Percentiles rank a stretch among this genome's conserved stretches.
phyloP scores from a whole-genome alignment of 176 grass and related monocot genomes.

The Hsuehochloa calcarea region DNA sequence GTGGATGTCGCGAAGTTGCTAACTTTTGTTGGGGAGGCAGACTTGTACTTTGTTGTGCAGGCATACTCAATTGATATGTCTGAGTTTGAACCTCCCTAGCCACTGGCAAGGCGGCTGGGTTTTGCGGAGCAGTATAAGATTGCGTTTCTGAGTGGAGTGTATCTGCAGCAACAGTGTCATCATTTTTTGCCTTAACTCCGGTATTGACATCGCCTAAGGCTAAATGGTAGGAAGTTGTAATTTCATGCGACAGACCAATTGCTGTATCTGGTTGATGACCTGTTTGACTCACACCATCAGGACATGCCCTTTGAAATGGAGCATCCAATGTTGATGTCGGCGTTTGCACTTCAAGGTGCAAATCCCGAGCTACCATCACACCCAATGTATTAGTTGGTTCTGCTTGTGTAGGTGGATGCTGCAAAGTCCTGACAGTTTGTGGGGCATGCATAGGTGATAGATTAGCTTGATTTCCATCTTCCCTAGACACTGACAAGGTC shows the following conservation, averaged over 20 bases:
- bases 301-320: not conserved
- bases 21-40: not conserved
- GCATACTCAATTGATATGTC: constrained; percentile 5
- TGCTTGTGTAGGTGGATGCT: constrained; percentile 7
- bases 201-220: not conserved
- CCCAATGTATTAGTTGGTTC: not conserved
- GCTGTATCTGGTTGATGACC: not conserved
- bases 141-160: not conserved
- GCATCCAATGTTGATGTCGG: not conserved
- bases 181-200: not conserved
- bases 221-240: not conserved
- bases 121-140: not conserved
- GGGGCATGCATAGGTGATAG: not conserved
- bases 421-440: constrained; percentile 5
- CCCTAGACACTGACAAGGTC: not conserved
- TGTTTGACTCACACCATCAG: constrained; percentile 2
- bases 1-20: not conserved
- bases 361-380: not conserved
- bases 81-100: constrained; percentile 5
- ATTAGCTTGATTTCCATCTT: not conserved
- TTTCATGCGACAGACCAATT: not conserved
- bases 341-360: constrained; percentile 10
- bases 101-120: not conserved
- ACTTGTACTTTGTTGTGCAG: constrained; percentile 19
- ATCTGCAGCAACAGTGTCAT: not conserved